Evolutionary conservation across 148 eudicot genomes (phyloP).

Genomic region (Cornus florida): DNA sequence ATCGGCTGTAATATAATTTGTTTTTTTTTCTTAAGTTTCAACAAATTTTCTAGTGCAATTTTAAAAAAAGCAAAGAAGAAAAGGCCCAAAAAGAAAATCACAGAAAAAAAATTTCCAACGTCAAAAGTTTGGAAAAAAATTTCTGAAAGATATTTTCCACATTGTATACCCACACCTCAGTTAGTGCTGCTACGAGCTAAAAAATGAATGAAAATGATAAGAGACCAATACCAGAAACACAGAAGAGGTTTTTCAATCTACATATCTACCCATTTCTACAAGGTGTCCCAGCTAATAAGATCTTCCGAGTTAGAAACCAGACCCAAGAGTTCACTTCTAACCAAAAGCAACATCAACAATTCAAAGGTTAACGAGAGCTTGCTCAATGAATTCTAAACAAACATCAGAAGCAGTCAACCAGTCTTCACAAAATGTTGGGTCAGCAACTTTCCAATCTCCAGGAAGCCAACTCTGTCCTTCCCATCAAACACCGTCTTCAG

Average conservation of each 20-base stretch:
- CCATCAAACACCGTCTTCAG: slow-evolving; percentile 31
- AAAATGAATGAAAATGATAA: background rate
- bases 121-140: no score
- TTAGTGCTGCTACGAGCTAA: background rate
- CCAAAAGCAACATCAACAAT: background rate
- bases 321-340: background rate
- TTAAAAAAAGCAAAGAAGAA: no score
- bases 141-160: background rate
- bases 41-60: no score
- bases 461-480: slow-evolving; percentile 23
- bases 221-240: background rate
- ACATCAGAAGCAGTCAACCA: background rate
- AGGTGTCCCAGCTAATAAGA: background rate
- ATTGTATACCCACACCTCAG: background rate
- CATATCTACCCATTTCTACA: background rate
- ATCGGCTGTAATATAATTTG: no score
- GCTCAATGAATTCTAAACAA: background rate
- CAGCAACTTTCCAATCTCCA: slow-evolving; percentile 24
- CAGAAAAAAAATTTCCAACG: no score
- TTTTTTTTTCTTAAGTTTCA: no score
- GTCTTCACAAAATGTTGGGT: slow-evolving; percentile 25
- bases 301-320: background rate
- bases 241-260: background rate
- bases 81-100: no score
- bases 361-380: background rate